A percentile compares a stretch with the other conserved stretches of the same genome.
Conservation (phyloP, 176 grass and related monocot species). For the Tillandsia fasciculata region DNA sequence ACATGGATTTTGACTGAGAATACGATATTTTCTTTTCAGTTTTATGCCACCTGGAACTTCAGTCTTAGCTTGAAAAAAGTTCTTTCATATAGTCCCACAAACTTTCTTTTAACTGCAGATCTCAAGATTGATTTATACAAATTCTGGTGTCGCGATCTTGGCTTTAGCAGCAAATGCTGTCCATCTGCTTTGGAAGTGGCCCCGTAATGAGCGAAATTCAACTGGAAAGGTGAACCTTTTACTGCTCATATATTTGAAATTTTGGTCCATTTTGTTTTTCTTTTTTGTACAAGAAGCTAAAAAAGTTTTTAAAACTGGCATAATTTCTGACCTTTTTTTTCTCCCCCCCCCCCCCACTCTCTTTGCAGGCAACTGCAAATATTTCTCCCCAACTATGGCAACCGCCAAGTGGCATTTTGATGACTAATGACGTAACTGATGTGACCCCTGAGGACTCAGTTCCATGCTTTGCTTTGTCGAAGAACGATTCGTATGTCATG, state of each 20-base stretch:
- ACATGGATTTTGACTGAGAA: background rate
- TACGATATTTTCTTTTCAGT: background rate
- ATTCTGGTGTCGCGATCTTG: constrained; percentile 84
- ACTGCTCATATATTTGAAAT: constrained; percentile 3
- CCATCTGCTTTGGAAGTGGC: constrained; percentile 99
- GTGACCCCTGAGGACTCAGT: constrained; percentile 85
- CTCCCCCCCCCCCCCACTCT: background rate
- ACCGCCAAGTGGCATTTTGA: constrained; percentile 87
- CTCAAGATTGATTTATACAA: constrained; percentile 94
- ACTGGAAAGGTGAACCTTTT: constrained; percentile 61
- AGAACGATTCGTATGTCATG: constrained; percentile 99
- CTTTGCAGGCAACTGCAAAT: constrained; percentile 63
- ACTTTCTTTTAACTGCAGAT: constrained; percentile 47
- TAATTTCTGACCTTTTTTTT: too few species aligned
- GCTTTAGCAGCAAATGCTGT: constrained; percentile 86
- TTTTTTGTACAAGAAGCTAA: background rate
- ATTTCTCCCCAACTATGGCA: constrained; percentile 85
- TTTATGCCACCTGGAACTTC: background rate
- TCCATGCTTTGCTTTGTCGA: constrained; percentile 97
- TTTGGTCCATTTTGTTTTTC: constrained; percentile 11
- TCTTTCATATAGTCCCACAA: background rate
- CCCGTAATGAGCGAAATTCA: constrained; percentile 77
- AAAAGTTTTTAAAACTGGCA: background rate
- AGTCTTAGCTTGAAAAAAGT: background rate
- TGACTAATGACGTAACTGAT: constrained; percentile 96